Percentiles rank a stretch among this genome's conserved stretches.
phyloP scores from a whole-genome alignment of 2,329 filamentous ascomycete genomes.

The Penicillium glabrum region DNA sequence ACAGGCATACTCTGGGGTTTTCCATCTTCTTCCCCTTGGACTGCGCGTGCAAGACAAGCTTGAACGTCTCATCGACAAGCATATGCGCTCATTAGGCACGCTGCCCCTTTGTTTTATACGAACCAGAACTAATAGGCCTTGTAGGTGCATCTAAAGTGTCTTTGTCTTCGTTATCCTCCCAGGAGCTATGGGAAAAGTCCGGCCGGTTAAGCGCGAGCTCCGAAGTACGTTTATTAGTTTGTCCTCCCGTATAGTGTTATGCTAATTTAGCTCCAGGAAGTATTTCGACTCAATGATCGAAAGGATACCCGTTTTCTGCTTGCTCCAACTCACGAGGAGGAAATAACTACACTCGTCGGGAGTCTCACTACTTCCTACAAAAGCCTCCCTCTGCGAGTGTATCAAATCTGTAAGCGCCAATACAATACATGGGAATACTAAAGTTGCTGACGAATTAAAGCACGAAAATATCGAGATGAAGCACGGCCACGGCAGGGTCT shows the following conservation, averaged over 20 bases:
- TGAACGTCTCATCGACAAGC: conserved; percentile 78
- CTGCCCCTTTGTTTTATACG: conserved; percentile 3
- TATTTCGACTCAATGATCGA: conserved; percentile 79
- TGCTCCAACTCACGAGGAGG: conserved; percentile 93
- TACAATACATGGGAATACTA: neutral
- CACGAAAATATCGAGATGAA: conserved; percentile 93
- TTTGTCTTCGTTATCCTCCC: conserved; percentile 59
- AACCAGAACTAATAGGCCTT: neutral
- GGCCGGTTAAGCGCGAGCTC: conserved; percentile 74
- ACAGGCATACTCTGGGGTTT: conserved; percentile 82
- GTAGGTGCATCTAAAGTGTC: conserved; percentile 24
- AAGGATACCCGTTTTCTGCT: conserved; percentile 74
- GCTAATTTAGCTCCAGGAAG: conserved; percentile 47
- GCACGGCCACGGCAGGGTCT: conserved; percentile 83
- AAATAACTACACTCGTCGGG: conserved; percentile 81
- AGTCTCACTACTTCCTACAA: conserved; percentile 77
- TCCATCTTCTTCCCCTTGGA: conserved; percentile 86
- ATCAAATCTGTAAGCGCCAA: conserved; percentile 73
- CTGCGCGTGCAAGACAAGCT: conserved; percentile 85
- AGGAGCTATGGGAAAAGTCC: conserved; percentile 78
- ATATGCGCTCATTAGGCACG: conserved; percentile 75
- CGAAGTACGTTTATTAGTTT: conserved; percentile 58
- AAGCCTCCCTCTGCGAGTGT: conserved; percentile 79
- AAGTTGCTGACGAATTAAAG: conserved; percentile 40
- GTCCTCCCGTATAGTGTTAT: conserved; percentile 7